A percentile compares a stretch with the other conserved stretches of the same genome.
Conservation (phyloP, 805 yeast species). For the Candida boleticola region DNA sequence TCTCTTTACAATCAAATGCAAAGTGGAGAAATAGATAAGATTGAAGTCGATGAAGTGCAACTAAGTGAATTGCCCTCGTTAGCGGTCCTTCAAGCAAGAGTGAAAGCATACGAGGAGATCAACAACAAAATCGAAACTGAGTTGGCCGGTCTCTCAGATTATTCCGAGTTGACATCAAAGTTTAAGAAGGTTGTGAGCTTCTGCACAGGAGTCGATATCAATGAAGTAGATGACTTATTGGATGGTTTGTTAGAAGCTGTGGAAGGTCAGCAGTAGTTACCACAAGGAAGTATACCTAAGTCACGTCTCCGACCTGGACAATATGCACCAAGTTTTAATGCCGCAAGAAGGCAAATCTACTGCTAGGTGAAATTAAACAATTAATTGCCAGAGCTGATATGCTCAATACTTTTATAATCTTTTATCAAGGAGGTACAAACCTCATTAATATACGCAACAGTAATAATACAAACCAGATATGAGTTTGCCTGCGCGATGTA, state of each 20-base stretch:
- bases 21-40: slow-evolving; percentile 21
- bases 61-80: slow-evolving; percentile 42
- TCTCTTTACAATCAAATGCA: slow-evolving; percentile 55
- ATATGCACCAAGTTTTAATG: too few relatives aligned
- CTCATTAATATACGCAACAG: too few relatives aligned
- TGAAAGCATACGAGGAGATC: slow-evolving; percentile 75
- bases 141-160: slow-evolving; percentile 48
- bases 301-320: neutral
- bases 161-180: slow-evolving; percentile 49
- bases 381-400: too few relatives aligned
- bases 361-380: too few relatives aligned
- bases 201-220: slow-evolving; percentile 84
- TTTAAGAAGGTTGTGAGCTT: slow-evolving; percentile 85
- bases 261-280: slow-evolving; percentile 57
- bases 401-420: too few relatives aligned
- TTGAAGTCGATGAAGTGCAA: slow-evolving; percentile 19
- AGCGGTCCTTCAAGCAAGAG: slow-evolving; percentile 65
- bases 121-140: slow-evolving; percentile 54
- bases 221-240: slow-evolving; percentile 74
- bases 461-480: too few relatives aligned
- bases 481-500: too few relatives aligned
- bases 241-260: slow-evolving; percentile 89
- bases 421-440: too few relatives aligned
- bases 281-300: neutral
- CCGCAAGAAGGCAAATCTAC: too few relatives aligned